Conservation (phyloP, 169 alveolate species). For the Babesia divergens region DNA sequence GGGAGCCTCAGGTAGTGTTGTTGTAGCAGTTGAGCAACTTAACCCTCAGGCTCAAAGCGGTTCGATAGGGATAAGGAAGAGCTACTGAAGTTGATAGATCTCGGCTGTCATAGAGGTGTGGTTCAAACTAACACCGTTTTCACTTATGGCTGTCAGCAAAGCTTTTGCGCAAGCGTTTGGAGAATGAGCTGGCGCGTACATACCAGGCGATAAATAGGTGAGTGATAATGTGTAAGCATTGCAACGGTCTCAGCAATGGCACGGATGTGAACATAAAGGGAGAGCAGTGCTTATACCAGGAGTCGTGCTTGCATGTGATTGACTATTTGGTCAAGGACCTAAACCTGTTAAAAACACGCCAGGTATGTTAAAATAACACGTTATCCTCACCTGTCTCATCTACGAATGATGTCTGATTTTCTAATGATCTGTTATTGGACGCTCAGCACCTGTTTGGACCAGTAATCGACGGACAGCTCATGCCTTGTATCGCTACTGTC, state of each 20-base stretch:
- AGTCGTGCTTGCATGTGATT: conserved; percentile 1
- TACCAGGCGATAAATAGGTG: conserved; percentile 32
- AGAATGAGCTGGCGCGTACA: conserved; percentile 12
- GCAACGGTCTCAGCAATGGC: background rate
- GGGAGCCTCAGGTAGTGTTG: conserved; percentile 22
- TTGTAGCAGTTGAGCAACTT: background rate
- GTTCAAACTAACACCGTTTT: background rate
- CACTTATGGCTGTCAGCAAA: background rate
- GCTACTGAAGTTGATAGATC: conserved; percentile 17
- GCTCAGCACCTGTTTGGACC: conserved; percentile 14
- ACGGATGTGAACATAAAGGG: conserved; percentile 20
- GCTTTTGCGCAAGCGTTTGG: conserved; percentile 10
- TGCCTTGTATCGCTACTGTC: conserved; percentile 13
- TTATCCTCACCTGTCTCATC: background rate
- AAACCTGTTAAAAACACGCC: conserved; percentile 16
- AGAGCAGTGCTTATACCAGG: conserved; percentile 48
- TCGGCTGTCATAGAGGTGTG: conserved; percentile 33
- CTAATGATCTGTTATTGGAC: background rate
- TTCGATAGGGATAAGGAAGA: conserved; percentile 23
- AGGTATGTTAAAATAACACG: conserved; percentile 15
- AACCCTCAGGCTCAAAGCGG: conserved; percentile 19
- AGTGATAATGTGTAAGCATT: background rate
- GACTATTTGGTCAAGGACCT: conserved; percentile 23
- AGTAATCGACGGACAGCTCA: background rate
- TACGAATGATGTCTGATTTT: background rate